Conservation (phyloP, 1,284 basidiomycete species). For the Phlebopus sp. region DNA sequence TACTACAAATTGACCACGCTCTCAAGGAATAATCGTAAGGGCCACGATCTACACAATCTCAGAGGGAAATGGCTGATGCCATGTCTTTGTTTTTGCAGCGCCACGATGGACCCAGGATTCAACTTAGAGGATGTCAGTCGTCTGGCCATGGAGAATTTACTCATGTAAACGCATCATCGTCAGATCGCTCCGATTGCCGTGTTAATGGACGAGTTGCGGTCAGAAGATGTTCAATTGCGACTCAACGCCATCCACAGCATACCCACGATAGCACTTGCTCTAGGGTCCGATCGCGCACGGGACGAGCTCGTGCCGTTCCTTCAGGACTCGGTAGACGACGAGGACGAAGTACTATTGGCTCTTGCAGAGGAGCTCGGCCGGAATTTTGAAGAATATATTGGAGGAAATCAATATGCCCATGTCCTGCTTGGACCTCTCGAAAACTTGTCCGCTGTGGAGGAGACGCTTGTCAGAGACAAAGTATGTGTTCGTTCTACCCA, state of each 20-base stretch:
- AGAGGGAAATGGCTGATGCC: too few relatives aligned
- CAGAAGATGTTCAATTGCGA: slow-evolving; percentile 92
- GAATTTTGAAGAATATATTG: slow-evolving; percentile 93
- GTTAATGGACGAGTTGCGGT: slow-evolving; percentile 93
- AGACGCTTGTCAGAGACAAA: slow-evolving; percentile 98
- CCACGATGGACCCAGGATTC: slow-evolving; percentile 61
- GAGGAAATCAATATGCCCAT: slow-evolving; percentile 88
- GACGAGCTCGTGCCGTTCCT: slow-evolving; percentile 97
- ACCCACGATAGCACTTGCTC: slow-evolving; percentile 96
- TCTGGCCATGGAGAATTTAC: slow-evolving; percentile 14
- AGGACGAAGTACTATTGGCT: slow-evolving; percentile 97
- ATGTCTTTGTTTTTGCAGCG: slow-evolving; percentile 1
- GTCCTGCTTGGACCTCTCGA: slow-evolving; percentile 90
- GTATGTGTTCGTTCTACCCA: slow-evolving; percentile 40
- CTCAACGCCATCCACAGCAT: slow-evolving; percentile 98
- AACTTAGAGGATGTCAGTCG: slow-evolving; percentile 53
- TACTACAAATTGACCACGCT: too few relatives aligned
- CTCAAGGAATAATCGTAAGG: too few relatives aligned
- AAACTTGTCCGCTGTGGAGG: slow-evolving; percentile 95
- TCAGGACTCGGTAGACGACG: slow-evolving; percentile 97
- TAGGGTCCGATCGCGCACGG: slow-evolving; percentile 93
- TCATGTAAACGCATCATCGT: slow-evolving; percentile 13
- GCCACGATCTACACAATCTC: too few relatives aligned
- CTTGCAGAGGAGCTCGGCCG: slow-evolving; percentile 94
- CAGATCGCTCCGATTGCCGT: slow-evolving; percentile 85